Conservation (phyloP, 129 eudicot species). For the Arctium lappa region DNA sequence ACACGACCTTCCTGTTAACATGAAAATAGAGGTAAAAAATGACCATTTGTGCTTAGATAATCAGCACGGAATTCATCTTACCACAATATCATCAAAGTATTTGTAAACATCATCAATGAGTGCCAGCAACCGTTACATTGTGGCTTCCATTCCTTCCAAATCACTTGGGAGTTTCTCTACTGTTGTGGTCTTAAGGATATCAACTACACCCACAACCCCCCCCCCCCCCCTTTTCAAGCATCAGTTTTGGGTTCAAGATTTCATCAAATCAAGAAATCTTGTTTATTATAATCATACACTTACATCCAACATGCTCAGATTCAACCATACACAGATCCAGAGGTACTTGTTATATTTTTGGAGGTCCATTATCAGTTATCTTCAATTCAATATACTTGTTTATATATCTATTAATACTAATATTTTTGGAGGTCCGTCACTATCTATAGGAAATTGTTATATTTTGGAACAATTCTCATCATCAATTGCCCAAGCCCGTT, state of each 20-base stretch:
- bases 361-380: no score
- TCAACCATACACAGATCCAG: slow-evolving; percentile 78
- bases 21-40: background rate
- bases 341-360: slow-evolving; percentile 51
- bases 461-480: no score
- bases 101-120: slow-evolving; percentile 62
- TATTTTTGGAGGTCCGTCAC: no score
- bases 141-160: slow-evolving; percentile 73
- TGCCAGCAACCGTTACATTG: slow-evolving; percentile 54
- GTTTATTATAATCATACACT: background rate
- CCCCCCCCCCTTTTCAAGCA: background rate
- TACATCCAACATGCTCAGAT: slow-evolving; percentile 65
- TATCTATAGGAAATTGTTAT: no score
- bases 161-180: slow-evolving; percentile 77
- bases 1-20: slow-evolving; percentile 65
- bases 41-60: background rate
- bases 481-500: no score
- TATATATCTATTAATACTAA: no score
- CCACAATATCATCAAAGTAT: slow-evolving; percentile 81
- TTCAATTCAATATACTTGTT: no score
- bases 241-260: background rate
- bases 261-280: background rate
- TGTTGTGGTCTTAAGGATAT: slow-evolving; percentile 51
- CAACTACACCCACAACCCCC: slow-evolving; percentile 35
- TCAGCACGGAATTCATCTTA: slow-evolving; percentile 18